phyloP scores from a whole-genome alignment of 768 basidiomycete species.

The Dentipellis sp. region DNA sequence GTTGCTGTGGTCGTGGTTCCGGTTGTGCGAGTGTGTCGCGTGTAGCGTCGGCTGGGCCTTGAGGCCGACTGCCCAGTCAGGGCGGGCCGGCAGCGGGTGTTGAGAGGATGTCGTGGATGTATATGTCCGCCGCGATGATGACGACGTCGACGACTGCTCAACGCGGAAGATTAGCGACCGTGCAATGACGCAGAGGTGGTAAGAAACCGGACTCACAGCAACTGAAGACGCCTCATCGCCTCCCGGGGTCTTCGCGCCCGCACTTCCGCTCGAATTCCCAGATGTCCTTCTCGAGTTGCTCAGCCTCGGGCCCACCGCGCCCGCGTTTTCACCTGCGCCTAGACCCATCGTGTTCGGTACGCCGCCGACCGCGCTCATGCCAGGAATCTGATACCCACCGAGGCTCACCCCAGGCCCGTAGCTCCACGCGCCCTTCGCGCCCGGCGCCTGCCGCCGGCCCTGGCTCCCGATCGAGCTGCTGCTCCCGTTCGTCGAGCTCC shows the following conservation, averaged over 20 bases:
- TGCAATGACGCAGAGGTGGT: not conserved
- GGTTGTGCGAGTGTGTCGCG: constrained; percentile 26
- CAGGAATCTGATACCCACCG: constrained; percentile 32
- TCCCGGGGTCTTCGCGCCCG: constrained; percentile 49
- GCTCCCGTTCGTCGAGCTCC: not conserved
- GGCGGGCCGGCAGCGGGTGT: constrained; percentile 71
- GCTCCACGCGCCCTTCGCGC: constrained; percentile 39
- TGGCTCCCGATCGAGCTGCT: constrained; percentile 6
- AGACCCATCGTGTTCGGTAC: not conserved
- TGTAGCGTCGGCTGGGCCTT: constrained; percentile 68
- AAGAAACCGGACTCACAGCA: constrained; percentile 43
- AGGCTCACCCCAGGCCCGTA: constrained; percentile 52
- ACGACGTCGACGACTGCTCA: constrained; percentile 65
- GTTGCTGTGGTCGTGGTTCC: constrained; percentile 43
- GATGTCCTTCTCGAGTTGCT: constrained; percentile 38
- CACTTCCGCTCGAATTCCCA: constrained; percentile 40
- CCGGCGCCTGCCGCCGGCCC: constrained; percentile 19
- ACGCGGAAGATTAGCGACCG: constrained; percentile 6
- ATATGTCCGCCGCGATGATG: constrained; percentile 69
- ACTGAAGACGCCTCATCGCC: constrained; percentile 73
- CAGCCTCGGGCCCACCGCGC: constrained; percentile 59
- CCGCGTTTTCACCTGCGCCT: constrained; percentile 19
- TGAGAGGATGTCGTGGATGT: constrained; percentile 70
- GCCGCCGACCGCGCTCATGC: constrained; percentile 16
- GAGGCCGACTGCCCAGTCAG: constrained; percentile 85